Conservation (phyloP, 768 basidiomycete genomes). For the Lactarius psammicola region DNA sequence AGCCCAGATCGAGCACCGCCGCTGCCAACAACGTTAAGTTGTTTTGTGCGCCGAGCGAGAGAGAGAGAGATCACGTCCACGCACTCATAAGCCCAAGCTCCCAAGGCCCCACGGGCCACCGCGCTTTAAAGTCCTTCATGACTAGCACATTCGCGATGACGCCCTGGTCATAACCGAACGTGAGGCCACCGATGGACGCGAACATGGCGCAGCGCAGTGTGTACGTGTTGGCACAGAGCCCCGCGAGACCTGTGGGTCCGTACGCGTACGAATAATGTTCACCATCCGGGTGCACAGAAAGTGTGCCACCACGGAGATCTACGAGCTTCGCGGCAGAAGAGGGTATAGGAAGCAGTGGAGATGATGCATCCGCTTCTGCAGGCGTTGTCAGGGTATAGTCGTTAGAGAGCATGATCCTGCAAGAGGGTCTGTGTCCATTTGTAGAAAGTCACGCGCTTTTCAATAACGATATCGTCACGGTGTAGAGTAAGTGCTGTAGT, state of each 20-base stretch:
- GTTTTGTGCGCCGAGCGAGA: not conserved
- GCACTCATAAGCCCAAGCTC: slow-evolving; percentile 78
- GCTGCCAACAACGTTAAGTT: slow-evolving; percentile 42
- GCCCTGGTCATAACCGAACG: slow-evolving; percentile 84
- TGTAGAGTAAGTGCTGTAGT: not conserved
- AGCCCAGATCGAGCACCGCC: slow-evolving; percentile 74
- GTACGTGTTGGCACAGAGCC: slow-evolving; percentile 63
- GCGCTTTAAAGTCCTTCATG: slow-evolving; percentile 67
- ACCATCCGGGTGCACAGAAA: slow-evolving; percentile 24
- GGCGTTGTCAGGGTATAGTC: slow-evolving; percentile 1
- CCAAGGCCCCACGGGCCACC: slow-evolving; percentile 70
- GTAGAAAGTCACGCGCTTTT: not conserved
- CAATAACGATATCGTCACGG: not conserved
- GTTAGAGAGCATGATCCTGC: not conserved
- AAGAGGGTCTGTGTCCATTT: not conserved
- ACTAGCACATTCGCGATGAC: slow-evolving; percentile 85
- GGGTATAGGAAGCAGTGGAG: slow-evolving; percentile 15
- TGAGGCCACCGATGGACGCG: slow-evolving; percentile 72
- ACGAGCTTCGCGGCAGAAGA: not conserved
- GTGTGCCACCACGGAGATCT: slow-evolving; percentile 23
- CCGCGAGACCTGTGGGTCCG: slow-evolving; percentile 65
- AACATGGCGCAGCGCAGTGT: slow-evolving; percentile 68
- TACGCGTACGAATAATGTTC: slow-evolving; percentile 62
- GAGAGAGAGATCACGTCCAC: slow-evolving; percentile 28
- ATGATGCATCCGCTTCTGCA: slow-evolving; percentile 13